These are phyloP conservation scores for Trametes sp. DNA, from an alignment of 1,284 basidiomycete genomes.

Conservation along the genomic window DNA sequence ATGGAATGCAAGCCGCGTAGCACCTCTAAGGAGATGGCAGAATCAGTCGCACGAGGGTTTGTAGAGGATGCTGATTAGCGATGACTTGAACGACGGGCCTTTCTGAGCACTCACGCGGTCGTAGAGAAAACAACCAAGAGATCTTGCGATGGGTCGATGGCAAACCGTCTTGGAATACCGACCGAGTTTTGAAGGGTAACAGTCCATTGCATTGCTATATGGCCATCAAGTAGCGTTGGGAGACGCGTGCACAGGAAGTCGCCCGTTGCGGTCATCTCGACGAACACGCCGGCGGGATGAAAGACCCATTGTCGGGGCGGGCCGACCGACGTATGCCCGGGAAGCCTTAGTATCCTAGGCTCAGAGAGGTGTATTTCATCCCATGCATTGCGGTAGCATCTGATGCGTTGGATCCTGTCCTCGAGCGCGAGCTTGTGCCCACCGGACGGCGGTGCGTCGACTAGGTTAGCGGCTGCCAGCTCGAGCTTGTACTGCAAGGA, in stretches of 20 bases:
- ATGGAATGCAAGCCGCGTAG: background rate
- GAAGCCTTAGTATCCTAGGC: background rate
- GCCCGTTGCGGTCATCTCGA: background rate
- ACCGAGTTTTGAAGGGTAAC: background rate
- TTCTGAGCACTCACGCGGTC: background rate
- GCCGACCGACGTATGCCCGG: background rate
- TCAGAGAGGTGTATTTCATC: background rate
- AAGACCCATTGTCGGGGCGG: background rate
- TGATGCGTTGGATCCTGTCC: background rate
- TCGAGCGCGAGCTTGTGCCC: background rate
- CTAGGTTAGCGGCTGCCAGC: background rate
- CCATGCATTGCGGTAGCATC: background rate
- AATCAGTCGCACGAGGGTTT: no score
- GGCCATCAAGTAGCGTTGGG: background rate
- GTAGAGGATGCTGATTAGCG: background rate
- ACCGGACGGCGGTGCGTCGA: background rate
- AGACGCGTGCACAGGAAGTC: background rate
- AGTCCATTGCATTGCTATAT: background rate
- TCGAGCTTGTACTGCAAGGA: background rate
- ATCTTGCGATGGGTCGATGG: background rate
- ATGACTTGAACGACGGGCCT: background rate
- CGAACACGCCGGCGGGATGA: background rate
- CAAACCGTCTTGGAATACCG: background rate
- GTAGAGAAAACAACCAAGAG: background rate
- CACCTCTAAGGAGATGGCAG: background rate